phyloP scores from a whole-genome alignment of 768 basidiomycete genomes.

The Trametes gibbosa region DNA sequence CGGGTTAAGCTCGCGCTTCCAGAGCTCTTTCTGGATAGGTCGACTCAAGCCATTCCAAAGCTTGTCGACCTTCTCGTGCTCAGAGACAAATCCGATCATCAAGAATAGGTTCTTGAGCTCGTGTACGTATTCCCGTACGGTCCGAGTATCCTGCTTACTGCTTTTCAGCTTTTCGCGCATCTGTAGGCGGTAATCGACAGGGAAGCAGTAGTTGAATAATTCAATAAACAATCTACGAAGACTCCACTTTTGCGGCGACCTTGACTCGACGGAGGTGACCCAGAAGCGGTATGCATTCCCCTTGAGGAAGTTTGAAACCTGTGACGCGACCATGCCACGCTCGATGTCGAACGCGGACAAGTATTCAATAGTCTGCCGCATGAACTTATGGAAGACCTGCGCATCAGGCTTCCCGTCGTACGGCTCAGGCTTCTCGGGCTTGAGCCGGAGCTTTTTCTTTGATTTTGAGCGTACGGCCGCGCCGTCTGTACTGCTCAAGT shows the following conservation, averaged over 20 bases:
- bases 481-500: not conserved
- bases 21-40: slow-evolving; percentile 30
- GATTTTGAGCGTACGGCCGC: not conserved
- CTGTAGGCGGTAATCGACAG: slow-evolving; percentile 22
- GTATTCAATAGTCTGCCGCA: slow-evolving; percentile 11
- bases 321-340: not conserved
- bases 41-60: slow-evolving; percentile 35
- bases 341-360: slow-evolving; percentile 1
- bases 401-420: slow-evolving; percentile 11
- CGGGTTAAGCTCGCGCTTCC: slow-evolving; percentile 30
- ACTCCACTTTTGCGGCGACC: slow-evolving; percentile 14
- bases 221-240: slow-evolving; percentile 12
- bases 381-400: slow-evolving; percentile 16
- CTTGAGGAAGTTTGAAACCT: slow-evolving; percentile 17
- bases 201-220: slow-evolving; percentile 28
- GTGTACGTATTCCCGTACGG: slow-evolving; percentile 33
- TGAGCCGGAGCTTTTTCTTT: not conserved
- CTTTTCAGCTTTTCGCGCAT: slow-evolving; percentile 27
- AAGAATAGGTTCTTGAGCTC: slow-evolving; percentile 34
- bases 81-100: slow-evolving; percentile 31
- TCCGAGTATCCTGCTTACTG: slow-evolving; percentile 26
- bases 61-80: slow-evolving; percentile 29
- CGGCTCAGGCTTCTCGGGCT: slow-evolving; percentile 13
- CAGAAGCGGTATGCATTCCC: slow-evolving; percentile 27
- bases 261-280: slow-evolving; percentile 22